Base-by-base conservation (phyloP, 768 basidiomycete genomes). In the Naganishia vishniacii region DNA sequence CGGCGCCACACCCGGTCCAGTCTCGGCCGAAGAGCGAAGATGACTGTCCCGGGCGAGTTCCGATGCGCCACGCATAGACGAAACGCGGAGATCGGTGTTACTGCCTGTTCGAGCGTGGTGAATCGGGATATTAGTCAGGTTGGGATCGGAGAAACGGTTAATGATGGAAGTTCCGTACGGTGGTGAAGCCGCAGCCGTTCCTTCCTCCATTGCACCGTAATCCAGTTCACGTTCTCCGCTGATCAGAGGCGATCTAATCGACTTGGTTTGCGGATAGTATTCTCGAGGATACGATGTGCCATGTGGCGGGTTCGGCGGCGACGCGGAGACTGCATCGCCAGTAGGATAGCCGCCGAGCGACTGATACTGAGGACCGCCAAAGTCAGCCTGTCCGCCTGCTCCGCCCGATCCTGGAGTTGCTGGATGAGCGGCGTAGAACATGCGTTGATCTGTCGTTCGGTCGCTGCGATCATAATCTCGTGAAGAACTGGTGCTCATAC, bases 391-490 rank as follows among this genome's bases (percentile, higher is more conserved):
- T 16, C 53, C 49, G 28, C 49, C 53, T 2, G 37, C 53, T 20
- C 53, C 53, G 20, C 4, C 53, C 2, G 53, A 56, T 41, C 53
- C 53, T 25, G 53, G 53, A 1, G 53, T 56, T 9, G 53, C 34
- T 40, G 53, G 53, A 23, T 56, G 53, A 20, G 16, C 34, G 5
- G 34, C 53, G 18, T 56, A 56, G 37, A 56, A 56, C 32, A 56
- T 56, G 20, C 53, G 53, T 40, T 56, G 53, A 16, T 56, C 53
- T n/a, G 53, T 56, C 37, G 53, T 56, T n/a, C 53, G 53, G 37
- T 56, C 53, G 18, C 53, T 56, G 34, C 53, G 53, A 18, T 56
- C 53, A 23, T 56, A 56, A 56, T 56, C 53, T 41, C 53, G 53
- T 40, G 53, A 56, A 2, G 53, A 56, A n/a, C 42, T 44, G 42